phyloP scores from a whole-genome alignment of 495 filamentous ascomycete species.

The Neurospora hispaniola region DNA sequence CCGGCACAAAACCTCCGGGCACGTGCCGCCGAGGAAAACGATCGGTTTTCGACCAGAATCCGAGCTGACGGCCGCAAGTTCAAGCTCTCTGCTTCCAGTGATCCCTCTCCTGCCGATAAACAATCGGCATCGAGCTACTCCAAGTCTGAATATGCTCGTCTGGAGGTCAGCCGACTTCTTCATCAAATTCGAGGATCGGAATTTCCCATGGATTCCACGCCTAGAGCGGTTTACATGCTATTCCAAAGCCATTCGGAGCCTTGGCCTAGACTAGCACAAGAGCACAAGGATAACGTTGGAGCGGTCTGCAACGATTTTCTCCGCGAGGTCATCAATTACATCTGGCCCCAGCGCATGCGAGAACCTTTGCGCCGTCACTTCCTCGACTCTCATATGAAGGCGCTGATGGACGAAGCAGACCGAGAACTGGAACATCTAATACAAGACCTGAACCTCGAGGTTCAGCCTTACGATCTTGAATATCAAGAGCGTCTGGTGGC shows the following conservation, averaged over 20 bases:
- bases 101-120: not conserved
- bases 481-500: slow-evolving; percentile 27
- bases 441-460: slow-evolving; percentile 28
- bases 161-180: slow-evolving; percentile 27
- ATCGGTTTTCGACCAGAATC: slow-evolving; percentile 23
- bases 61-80: slow-evolving; percentile 29
- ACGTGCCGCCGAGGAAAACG: slow-evolving; percentile 32
- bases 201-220: slow-evolving; percentile 31
- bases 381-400: slow-evolving; percentile 26
- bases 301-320: slow-evolving; percentile 36
- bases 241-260: slow-evolving; percentile 31
- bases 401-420: slow-evolving; percentile 26
- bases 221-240: slow-evolving; percentile 30
- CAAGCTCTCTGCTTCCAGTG: slow-evolving; percentile 12
- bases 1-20: slow-evolving; percentile 32
- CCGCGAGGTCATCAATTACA: slow-evolving; percentile 28
- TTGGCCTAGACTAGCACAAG: slow-evolving; percentile 30
- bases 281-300: slow-evolving; percentile 33
- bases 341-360: slow-evolving; percentile 32
- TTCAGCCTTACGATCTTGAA: slow-evolving; percentile 32
- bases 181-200: slow-evolving; percentile 31
- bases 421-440: slow-evolving; percentile 25
- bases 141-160: slow-evolving; percentile 25
- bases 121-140: not conserved
- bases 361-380: slow-evolving; percentile 27